phyloP scores from a whole-genome alignment of 257 asterid species.

The Solanum corneliomulleri region DNA sequence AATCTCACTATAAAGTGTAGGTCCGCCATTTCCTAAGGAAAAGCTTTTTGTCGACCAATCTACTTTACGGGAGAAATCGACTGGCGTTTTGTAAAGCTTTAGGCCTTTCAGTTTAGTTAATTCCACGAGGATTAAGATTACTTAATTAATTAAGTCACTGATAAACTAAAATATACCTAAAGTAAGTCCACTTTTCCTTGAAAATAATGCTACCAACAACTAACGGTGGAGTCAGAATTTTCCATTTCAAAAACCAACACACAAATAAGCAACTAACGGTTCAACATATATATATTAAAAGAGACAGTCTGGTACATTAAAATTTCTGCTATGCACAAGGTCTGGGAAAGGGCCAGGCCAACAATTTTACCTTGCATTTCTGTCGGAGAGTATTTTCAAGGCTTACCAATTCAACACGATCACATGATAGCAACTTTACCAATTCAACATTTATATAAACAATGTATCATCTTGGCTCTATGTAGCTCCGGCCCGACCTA shows the following conservation, averaged over 20 bases:
- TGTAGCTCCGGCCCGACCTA: neutral
- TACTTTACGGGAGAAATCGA: neutral
- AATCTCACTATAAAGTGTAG: neutral
- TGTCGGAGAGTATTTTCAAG: neutral
- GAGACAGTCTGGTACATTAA: neutral
- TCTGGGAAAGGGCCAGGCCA: neutral
- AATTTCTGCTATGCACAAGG: neutral
- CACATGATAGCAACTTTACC: no score
- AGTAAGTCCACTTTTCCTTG: neutral
- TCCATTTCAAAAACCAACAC: no score
- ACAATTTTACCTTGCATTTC: neutral
- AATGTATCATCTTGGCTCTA: neutral
- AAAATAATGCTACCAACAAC: neutral
- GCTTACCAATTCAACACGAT: neutral
- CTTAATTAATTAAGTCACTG: neutral
- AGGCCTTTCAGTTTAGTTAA: neutral
- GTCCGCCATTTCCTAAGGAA: neutral
- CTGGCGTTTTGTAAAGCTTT: neutral
- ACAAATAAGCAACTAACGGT: no score
- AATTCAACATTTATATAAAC: no score
- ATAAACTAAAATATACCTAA: neutral
- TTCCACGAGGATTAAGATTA: neutral
- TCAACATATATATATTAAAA: no score
- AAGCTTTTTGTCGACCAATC: neutral
- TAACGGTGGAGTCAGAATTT: accelerated